Percentiles rank a stretch among this genome's conserved stretches.
phyloP scores from a whole-genome alignment of 371 early-diverging fungal species.

The Mortierella sp. region DNA sequence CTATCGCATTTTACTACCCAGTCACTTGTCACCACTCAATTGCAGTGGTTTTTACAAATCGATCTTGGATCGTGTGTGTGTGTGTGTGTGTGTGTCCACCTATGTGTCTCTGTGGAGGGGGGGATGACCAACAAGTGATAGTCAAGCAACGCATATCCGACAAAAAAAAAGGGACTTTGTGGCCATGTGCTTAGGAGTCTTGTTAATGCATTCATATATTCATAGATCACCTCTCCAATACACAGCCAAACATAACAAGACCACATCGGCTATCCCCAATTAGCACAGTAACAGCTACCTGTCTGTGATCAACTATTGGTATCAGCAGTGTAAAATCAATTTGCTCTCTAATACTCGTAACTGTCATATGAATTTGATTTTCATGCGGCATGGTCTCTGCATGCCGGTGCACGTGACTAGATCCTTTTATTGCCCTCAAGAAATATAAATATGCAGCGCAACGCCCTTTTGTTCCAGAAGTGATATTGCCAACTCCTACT shows the following conservation, averaged over 20 bases:
- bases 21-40: neutral
- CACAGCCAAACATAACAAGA: neutral
- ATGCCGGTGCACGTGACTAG: neutral
- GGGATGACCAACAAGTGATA: neutral
- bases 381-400: neutral
- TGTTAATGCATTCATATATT: too few species aligned
- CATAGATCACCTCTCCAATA: neutral
- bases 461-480: too few species aligned
- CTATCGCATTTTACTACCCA: neutral
- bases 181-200: neutral
- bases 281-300: too few species aligned
- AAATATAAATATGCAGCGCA: too few species aligned
- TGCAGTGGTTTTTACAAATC: neutral
- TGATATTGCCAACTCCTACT: too few species aligned
- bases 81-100: too few species aligned
- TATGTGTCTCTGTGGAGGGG: neutral
- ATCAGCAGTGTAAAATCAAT: neutral
- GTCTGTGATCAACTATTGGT: neutral
- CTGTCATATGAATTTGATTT: neutral
- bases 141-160: neutral
- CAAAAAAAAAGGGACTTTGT: neutral
- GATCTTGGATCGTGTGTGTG: neutral
- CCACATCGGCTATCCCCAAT: neutral
- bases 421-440: too few species aligned
- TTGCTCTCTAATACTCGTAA: neutral